Percentiles rank a stretch among this genome's conserved stretches.
Conservation (phyloP, 2,329 filamentous ascomycete species). For the Stemphylium vesicarium region DNA sequence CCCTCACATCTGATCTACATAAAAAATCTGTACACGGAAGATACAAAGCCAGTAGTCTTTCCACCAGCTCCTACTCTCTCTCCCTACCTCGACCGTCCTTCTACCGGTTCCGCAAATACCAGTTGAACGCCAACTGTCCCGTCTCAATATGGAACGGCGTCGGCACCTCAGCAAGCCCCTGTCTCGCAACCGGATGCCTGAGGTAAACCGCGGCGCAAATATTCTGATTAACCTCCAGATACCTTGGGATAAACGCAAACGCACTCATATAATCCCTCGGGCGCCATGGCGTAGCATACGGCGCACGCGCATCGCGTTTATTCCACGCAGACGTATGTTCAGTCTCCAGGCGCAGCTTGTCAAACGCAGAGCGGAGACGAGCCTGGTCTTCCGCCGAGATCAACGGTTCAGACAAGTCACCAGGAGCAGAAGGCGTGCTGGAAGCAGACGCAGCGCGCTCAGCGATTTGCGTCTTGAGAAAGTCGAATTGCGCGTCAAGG, state of each 20-base stretch:
- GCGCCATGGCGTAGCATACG: conserved; percentile 89
- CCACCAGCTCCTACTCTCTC: background rate
- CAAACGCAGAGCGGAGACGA: conserved; percentile 64
- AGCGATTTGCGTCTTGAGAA: conserved; percentile 39
- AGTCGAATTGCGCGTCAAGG: conserved; percentile 56
- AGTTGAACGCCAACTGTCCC: conserved; percentile 87
- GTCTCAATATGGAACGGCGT: conserved; percentile 76
- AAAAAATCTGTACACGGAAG: conserved; percentile 11
- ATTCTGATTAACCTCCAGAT: conserved; percentile 97
- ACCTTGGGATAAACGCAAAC: conserved; percentile 93
- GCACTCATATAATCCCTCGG: conserved; percentile 86
- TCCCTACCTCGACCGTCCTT: background rate
- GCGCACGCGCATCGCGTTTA: conserved; percentile 58
- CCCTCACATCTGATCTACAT: conserved; percentile 5
- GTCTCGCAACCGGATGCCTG: conserved; percentile 87
- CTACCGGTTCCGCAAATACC: conserved; percentile 86
- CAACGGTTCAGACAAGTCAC: conserved; percentile 22
- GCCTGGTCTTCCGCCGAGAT: conserved; percentile 61
- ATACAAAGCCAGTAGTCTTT: too few species aligned
- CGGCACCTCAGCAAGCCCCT: conserved; percentile 75
- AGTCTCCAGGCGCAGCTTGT: conserved; percentile 72
- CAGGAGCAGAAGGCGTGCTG: background rate
- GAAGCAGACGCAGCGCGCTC: conserved; percentile 12
- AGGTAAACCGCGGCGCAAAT: conserved; percentile 96
- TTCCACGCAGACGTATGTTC: conserved; percentile 69